Percentiles rank a stretch among this genome's conserved stretches.
Conservation (phyloP, 148 eudicot species). For the Fagopyrum esculentum region DNA sequence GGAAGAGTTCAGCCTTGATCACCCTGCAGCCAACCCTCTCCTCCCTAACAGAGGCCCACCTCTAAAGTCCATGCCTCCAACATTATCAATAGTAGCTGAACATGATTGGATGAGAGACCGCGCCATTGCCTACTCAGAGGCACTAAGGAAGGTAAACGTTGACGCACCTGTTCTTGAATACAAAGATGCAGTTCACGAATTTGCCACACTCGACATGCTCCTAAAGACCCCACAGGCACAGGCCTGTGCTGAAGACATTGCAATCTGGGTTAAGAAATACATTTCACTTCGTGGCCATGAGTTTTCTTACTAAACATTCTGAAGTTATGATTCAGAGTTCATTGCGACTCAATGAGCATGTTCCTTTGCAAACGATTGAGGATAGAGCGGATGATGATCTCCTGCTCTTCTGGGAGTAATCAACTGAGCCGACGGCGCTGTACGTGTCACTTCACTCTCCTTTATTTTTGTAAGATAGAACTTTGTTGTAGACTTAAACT, state of each 20-base stretch:
- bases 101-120: slow-evolving; percentile 98
- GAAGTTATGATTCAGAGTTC: background rate
- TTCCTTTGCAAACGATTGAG: background rate
- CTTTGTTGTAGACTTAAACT: background rate
- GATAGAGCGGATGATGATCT: background rate
- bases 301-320: slow-evolving; percentile 57
- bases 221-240: slow-evolving; percentile 91
- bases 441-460: background rate
- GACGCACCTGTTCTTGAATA: slow-evolving; percentile 92
- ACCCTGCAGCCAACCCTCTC: slow-evolving; percentile 95
- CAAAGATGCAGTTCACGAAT: slow-evolving; percentile 93
- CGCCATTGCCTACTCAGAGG: slow-evolving; percentile 87
- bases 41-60: slow-evolving; percentile 58
- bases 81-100: slow-evolving; percentile 79
- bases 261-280: slow-evolving; percentile 93
- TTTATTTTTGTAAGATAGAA: slow-evolving; percentile 13
- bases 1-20: slow-evolving; percentile 79
- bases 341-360: too few relatives aligned
- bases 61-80: slow-evolving; percentile 88
- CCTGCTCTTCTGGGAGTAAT: background rate
- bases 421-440: background rate
- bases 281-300: slow-evolving; percentile 92
- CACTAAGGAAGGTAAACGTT: slow-evolving; percentile 71
- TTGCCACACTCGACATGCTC: slow-evolving; percentile 92
- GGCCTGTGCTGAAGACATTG: slow-evolving; percentile 91